Base-by-base conservation (phyloP, 495 filamentous ascomycete genomes). In the Elasticomyces elasticus region DNA sequence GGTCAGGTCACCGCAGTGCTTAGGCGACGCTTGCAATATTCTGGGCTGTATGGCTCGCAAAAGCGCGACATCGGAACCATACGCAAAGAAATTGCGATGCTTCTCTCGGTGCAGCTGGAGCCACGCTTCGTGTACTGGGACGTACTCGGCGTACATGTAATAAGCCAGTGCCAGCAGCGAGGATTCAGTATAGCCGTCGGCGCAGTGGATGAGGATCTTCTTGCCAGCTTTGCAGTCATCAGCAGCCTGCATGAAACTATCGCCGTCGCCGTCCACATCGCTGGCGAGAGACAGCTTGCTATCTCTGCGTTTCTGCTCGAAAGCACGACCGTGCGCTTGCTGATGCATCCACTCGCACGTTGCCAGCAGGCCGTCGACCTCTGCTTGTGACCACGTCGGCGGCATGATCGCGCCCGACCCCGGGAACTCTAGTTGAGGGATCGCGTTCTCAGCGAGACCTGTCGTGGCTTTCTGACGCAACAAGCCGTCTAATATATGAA, bases 141-240 rank as follows among this genome's bases (percentile, higher is more conserved):
- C 72, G 5, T 86, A 86, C 51, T 94, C 85, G 26, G 86, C 81
- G 66, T 86, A 97, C 77, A 91, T 94, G 67, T 81, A 85, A 68
- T 96, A 98, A 20, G 91, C 86, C 30, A 97, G 76, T 11, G 76
- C 88, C 3, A 98, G 74, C 49, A 97, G 70, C 1, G 91, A 87
- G 9, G 84, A 90, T 64, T 98, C 92, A 7, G 92, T 98, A 66
- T 98, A 98, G 23, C 92, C 92, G 70, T 98, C 92, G 1, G 83
- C 81, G 66, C 92, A 96, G 66, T 96, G 89, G 30, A 98, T 87
- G 28, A 96, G 75, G 26, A 96, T 79, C 28, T 13, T 55, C 55
- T 9, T 19, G 15, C 48, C 48, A 4, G 10, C 17, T 23, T n/a
- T 28, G 33, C 4, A 10, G 13, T 12, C 13, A 12, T 64, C n/a